A percentile compares a stretch with the other conserved stretches of the same genome.
Conservation (phyloP, 257 asterid genomes). For the Craterostigma plantagineum region DNA sequence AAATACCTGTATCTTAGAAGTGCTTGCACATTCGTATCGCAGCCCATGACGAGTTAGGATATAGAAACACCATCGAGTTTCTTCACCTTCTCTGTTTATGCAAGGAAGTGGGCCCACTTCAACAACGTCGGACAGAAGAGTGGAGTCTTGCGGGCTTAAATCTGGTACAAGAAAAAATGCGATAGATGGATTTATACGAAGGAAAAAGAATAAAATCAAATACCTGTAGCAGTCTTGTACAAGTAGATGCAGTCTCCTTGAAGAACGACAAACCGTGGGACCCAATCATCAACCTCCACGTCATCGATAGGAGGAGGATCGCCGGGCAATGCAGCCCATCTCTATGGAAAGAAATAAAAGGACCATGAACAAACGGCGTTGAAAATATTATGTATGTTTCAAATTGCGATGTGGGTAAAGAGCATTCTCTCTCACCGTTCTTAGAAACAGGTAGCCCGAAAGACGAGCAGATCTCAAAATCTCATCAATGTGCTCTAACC, state of each 20-base stretch:
- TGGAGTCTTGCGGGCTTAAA: slow-evolving; percentile 89
- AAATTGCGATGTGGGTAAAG: not conserved
- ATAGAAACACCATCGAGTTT: slow-evolving; percentile 48
- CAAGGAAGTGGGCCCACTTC: slow-evolving; percentile 64
- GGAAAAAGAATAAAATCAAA: slow-evolving; percentile 4
- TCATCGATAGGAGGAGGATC: slow-evolving; percentile 79
- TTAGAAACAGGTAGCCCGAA: slow-evolving; percentile 61
- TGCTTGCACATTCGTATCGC: slow-evolving; percentile 82
- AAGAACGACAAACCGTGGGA: slow-evolving; percentile 82
- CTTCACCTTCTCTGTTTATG: slow-evolving; percentile 45
- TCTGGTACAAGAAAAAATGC: slow-evolving; percentile 31
- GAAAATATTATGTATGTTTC: slow-evolving; percentile 1
- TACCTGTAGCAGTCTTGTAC: slow-evolving; percentile 62
- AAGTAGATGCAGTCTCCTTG: slow-evolving; percentile 61
- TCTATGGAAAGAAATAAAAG: slow-evolving; percentile 17
- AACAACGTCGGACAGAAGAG: slow-evolving; percentile 61
- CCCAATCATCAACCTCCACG: slow-evolving; percentile 86
- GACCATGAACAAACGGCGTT: slow-evolving; percentile 3
- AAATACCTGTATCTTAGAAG: slow-evolving; percentile 60
- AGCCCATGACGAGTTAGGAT: slow-evolving; percentile 73
- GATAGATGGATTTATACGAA: no score
- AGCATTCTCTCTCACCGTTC: slow-evolving; percentile 39
- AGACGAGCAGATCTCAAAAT: slow-evolving; percentile 67
- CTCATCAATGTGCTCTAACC: slow-evolving; percentile 86
- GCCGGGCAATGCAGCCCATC: slow-evolving; percentile 95